Evolutionary conservation across 2,329 filamentous ascomycete genomes (phyloP), one percentile per base, ranked within the genome.

Genomic region (Xylaria sp.): DNA sequence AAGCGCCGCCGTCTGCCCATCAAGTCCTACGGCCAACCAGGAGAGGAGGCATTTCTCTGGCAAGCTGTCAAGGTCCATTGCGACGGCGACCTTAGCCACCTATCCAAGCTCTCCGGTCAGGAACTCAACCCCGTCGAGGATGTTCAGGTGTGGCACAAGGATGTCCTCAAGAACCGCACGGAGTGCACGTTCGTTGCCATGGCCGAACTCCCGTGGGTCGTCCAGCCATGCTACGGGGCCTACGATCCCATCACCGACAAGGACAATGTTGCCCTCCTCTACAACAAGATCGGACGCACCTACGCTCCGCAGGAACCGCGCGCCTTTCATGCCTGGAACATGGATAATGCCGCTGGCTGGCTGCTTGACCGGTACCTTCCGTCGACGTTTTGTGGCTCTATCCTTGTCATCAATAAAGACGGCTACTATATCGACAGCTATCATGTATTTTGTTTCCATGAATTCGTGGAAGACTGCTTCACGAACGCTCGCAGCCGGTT

Each of bases 51-150:
- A 2, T 10, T 9, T 15, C 13, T 64, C 31, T 66, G 63, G 62
- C 47, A 47, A 10, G 65, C 64, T 1, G 54, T 66, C 15, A 66
- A 59, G 38, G 4, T 68, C n/a, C 63, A 58, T 17, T 68, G 62
- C 35, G 33, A 35, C 3, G 63, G 33, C 1, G 65, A 67, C 23
- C 15, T 33, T 1, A 1, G n/a, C 10, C 60, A 59, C 10, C 13
- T 66, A 2, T 33, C 27, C 9, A 10, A 15, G 1, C 51, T 66
- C 27, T 49, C 21, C 7, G 4, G 29, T 0, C 13, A 49, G 11
- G 10, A 17, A 2, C 11, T 60, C 11, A 5, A 44, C 2, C 15
- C 29, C 1, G 21, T 58, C 3, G 23, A 65, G 53, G n/a, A n/a
- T n/a, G n/a, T 67, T 40, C 4, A 37, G 11, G 49, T 62, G 1